Evolutionary conservation across 2,329 filamentous ascomycete genomes (phyloP), one percentile per base, ranked within the genome.

Genomic region (Ceratocystis papillata): DNA sequence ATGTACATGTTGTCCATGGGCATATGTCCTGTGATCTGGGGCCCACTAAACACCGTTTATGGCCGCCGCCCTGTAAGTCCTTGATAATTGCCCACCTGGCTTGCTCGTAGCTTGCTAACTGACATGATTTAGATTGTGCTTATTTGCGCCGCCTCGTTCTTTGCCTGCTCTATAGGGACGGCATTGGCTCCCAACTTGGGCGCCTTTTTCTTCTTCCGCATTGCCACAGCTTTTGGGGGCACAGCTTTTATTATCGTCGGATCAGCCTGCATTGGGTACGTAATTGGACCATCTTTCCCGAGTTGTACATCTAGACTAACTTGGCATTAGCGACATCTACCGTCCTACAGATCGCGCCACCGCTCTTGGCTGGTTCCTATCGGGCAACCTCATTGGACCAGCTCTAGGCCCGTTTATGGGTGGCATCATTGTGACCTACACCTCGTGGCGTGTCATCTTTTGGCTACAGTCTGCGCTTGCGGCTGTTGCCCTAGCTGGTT

Each of bases 1-100:
- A 75, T 87, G n/a, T 90, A 89, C 70, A 81, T 90, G 77, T 74
- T 86, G 3, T 85, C 87, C 70, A 92, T 91, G 87, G 88, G 86
- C 0, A 66, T 89, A 3, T 83, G 81, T 15, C 84, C 87, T 1
- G 80, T 85, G 8, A 81, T 91, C 65, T 92, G 87, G 81, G 87
- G 88, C 0, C 88, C 88, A 0, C 76, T 89, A 67, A 88, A 86
- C 69, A 83, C 86, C 69, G 80, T 87, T 0, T 85, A 83, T 70
- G 84, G 84, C 12, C 78, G 84, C 66, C 76, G 82, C 70, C 76
- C 77, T 65, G 83, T 86, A 71, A 72, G 81, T 74, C 44, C 15
- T 22, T 5, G n/a, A 5, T 57, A 6, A 7, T 17, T 28, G n/a
- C 7, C 1, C 10, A 3, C 3, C n/a, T 5, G 25, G 15, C 10